Percentiles rank a stretch among this genome's conserved stretches.
Conservation (phyloP, 2,329 filamentous ascomycete genomes). For the Xylaria multiplex region DNA sequence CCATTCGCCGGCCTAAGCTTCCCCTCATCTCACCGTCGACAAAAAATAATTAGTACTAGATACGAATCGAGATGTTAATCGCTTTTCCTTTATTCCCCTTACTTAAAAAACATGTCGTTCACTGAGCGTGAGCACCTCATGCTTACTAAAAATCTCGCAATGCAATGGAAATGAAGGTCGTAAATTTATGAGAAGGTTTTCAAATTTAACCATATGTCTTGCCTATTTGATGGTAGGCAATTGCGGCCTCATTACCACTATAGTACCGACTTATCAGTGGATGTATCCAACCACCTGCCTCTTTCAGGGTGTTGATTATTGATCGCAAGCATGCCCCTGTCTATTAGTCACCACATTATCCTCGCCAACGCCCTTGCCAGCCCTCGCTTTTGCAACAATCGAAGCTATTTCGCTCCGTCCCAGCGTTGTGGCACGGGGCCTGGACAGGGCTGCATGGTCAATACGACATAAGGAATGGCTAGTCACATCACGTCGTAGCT, state of each 20-base stretch:
- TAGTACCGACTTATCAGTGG: constrained; percentile 25
- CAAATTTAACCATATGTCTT: constrained; percentile 2
- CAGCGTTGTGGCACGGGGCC: constrained; percentile 21
- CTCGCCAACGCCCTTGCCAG: constrained; percentile 14
- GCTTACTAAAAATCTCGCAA: not conserved
- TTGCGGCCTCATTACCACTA: constrained; percentile 12
- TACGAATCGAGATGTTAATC: not conserved
- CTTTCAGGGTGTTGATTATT: constrained; percentile 29
- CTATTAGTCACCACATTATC: constrained; percentile 10
- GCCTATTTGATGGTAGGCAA: constrained; percentile 6
- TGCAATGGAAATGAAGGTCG: not conserved
- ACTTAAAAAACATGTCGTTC: not conserved
- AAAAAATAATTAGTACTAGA: not conserved
- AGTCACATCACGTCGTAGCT: constrained; percentile 24
- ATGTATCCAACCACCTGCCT: constrained; percentile 37
- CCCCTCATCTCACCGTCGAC: constrained; percentile 3
- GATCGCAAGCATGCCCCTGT: constrained; percentile 16
- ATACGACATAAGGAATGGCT: constrained; percentile 23
- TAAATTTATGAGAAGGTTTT: constrained; percentile 11
- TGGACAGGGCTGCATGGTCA: constrained; percentile 25
- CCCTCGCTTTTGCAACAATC: constrained; percentile 27
- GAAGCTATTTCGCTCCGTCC: constrained; percentile 23
- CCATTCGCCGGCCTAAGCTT: constrained; percentile 12
- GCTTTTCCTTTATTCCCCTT: not conserved
- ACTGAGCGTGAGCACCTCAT: not conserved